These are phyloP conservation scores for Alternaria gaisen DNA, from an alignment of 2,329 filamentous ascomycete genomes.

Conservation along the genomic window DNA sequence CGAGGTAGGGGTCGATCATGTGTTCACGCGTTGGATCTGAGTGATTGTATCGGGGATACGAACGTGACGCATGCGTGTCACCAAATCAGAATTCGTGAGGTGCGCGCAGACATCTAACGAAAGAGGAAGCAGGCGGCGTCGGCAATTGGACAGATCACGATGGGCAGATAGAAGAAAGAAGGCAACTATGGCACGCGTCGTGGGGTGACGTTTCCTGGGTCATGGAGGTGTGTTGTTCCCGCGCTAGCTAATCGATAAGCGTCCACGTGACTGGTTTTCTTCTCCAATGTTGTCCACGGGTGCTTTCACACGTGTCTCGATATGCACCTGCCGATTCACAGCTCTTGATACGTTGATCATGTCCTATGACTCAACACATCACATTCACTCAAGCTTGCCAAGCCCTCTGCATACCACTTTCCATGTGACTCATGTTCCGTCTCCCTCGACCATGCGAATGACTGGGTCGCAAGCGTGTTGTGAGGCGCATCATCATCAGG, in stretches of 20 bases:
- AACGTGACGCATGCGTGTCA: constrained; percentile 9
- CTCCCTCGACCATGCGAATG: neutral
- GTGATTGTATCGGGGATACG: neutral
- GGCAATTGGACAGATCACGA: neutral
- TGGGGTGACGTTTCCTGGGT: constrained; percentile 17
- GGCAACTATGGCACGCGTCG: constrained; percentile 11
- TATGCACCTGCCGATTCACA: neutral
- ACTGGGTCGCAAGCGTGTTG: neutral
- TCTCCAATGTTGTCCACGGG: neutral
- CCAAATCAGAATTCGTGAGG: neutral
- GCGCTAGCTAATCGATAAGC: constrained; percentile 18
- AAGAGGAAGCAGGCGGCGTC: neutral
- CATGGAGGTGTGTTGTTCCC: constrained; percentile 2
- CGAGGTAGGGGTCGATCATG: neutral
- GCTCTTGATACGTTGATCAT: neutral
- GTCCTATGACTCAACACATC: neutral
- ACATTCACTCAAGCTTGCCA: neutral
- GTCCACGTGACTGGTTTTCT: neutral
- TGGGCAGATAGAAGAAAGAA: neutral
- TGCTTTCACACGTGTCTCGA: neutral
- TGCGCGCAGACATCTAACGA: neutral
- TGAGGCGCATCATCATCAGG: neutral
- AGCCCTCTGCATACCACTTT: neutral
- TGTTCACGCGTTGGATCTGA: neutral
- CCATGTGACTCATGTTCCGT: constrained; percentile 5